These are phyloP conservation scores for Gilbertella persicaria DNA, from an alignment of 371 early-diverging fungal species.

Conservation along the genomic window DNA sequence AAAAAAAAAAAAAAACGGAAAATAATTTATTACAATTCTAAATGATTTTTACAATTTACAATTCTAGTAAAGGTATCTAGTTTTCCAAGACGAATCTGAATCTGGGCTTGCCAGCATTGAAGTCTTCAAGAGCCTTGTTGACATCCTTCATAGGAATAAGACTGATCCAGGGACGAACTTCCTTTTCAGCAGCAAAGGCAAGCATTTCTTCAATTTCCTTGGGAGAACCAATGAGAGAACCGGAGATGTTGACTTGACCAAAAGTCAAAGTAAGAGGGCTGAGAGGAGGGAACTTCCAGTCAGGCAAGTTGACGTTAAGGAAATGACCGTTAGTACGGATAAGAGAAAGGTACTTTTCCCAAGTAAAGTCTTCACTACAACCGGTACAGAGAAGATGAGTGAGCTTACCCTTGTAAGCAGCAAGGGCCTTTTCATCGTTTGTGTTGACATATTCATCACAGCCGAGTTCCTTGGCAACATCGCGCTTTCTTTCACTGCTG, in stretches of 20 bases:
- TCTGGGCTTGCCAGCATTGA: constrained; percentile 59
- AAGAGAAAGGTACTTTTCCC: constrained; percentile 33
- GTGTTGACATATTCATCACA: constrained; percentile 34
- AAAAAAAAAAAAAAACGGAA: too few species aligned
- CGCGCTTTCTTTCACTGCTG: constrained; percentile 30
- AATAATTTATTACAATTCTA: too few species aligned
- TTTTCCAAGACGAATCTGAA: constrained; percentile 64
- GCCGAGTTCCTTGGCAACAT: constrained; percentile 30
- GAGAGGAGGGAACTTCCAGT: constrained; percentile 25
- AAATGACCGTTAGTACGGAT: constrained; percentile 52
- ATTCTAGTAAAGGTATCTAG: too few species aligned
- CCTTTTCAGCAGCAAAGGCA: constrained; percentile 62
- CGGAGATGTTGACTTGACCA: constrained; percentile 50
- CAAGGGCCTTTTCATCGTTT: constrained; percentile 11
- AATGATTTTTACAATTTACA: too few species aligned
- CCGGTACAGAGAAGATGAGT: constrained; percentile 37
- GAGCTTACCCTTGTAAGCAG: not conserved
- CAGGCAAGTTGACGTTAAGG: constrained; percentile 62
- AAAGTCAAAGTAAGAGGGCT: not conserved
- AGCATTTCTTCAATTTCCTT: constrained; percentile 58
- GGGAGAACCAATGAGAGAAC: constrained; percentile 65
- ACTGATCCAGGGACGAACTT: constrained; percentile 63
- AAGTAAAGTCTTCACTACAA: constrained; percentile 39
- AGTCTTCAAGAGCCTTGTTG: constrained; percentile 57
- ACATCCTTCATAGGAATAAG: constrained; percentile 55